Conservation (phyloP, 805 yeast species). For the Yarrowia sp. region DNA sequence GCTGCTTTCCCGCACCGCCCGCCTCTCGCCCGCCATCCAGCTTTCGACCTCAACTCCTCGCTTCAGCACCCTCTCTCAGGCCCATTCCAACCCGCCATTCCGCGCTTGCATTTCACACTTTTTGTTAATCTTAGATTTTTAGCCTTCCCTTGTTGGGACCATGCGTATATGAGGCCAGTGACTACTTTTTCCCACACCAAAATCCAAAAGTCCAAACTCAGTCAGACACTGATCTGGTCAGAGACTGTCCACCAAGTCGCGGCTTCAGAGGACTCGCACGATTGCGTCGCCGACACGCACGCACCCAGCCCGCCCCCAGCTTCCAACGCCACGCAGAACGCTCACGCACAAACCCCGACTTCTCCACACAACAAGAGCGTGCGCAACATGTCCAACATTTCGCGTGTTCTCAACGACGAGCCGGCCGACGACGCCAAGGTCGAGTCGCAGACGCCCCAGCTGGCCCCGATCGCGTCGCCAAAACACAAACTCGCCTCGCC, state of each 20-base stretch:
- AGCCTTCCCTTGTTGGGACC: constrained; percentile 25
- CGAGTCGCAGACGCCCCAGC: constrained; percentile 7
- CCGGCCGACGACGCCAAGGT: constrained; percentile 15
- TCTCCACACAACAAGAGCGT: neutral
- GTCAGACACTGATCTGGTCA: constrained; percentile 23
- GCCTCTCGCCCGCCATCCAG: too few species aligned
- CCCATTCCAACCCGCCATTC: constrained; percentile 25
- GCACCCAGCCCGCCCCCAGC: too few species aligned
- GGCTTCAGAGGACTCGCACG: too few species aligned
- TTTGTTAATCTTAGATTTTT: constrained; percentile 23
- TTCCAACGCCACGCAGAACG: neutral
- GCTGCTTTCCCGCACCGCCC: too few species aligned
- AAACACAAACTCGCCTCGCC: constrained; percentile 6
- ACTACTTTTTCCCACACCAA: constrained; percentile 24
- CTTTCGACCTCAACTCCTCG: neutral
- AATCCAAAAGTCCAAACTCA: constrained; percentile 19
- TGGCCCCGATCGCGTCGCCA: constrained; percentile 14
- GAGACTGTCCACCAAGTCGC: constrained; percentile 9
- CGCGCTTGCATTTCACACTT: constrained; percentile 20
- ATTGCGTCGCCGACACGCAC: too few species aligned
- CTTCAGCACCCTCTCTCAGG: neutral
- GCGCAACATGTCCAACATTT: constrained; percentile 12
- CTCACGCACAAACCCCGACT: neutral
- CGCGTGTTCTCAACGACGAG: constrained; percentile 26
- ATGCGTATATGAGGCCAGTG: constrained; percentile 24